Evolutionary conservation across 192 early-diverging fungal genomes (phyloP), one percentile per base, ranked within the genome.

Genomic region (Rhizophlyctis rosea): DNA sequence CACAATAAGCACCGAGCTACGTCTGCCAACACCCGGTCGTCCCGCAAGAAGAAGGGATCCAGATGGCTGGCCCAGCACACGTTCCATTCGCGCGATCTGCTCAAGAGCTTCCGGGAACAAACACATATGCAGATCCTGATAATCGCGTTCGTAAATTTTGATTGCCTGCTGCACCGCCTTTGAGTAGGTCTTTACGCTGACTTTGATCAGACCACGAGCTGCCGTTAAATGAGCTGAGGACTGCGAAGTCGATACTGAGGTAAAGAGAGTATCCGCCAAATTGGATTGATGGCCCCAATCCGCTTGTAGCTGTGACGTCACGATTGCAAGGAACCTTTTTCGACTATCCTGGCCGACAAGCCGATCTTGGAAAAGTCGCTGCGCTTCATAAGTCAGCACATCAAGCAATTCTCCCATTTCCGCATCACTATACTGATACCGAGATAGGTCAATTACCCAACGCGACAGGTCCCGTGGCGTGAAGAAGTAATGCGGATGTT

Each of bases 1-100:
- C 0, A 68, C 73, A 64, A 86, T 62, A 4, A 66, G 47, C 30
- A 76, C 64, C n/a, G 65, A 54, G 14, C 56, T 67, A 29, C 54
- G 36, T 21, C 77, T 61, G 34, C 74, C 75, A 16, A 85, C 65
- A 13, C 84, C 84, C 0, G 84, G 79, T 54, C 78, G 47, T 14
- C 84, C 84, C 23, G 75, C 69, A 3, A 86, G 54, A 14, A 86
- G 60, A 3, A 80, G 34, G 0, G 84, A 86, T 2, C 82, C 84
- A 4, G 77, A 77, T 5, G 74, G 60, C 50, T 83, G 77, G 3
- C 71, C 50, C 9, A 84, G 54, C 5, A 77, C 71, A 14, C 77
- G 51, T 59, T 84, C 82, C 32, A 79, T 65, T 31, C 56, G 54
- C 11, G 71, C 61, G n/a, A 83, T 66, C 32, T 70, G 71, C 35